phyloP scores from a whole-genome alignment of 306 rosid genomes.

The Cicer bijugum region DNA sequence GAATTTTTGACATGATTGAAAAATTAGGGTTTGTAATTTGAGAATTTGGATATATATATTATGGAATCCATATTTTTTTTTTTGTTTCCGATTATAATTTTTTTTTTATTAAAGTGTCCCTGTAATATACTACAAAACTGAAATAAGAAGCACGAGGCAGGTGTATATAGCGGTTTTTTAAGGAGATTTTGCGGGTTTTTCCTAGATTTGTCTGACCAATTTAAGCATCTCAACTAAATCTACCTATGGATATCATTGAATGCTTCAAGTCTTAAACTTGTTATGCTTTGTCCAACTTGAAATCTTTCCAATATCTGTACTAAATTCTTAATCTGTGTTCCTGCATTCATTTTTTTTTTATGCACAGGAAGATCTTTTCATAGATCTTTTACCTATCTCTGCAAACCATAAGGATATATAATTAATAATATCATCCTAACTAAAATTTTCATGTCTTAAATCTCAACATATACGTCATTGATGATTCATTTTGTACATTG shows the following conservation, averaged over 20 bases:
- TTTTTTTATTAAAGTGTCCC: constrained; percentile 11
- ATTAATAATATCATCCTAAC: constrained; percentile 40
- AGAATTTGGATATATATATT: too few species aligned
- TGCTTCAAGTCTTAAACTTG: constrained; percentile 49
- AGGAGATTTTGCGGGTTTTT: constrained; percentile 63
- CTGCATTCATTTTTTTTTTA: constrained; percentile 36
- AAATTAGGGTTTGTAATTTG: too few species aligned
- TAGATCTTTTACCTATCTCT: constrained; percentile 55
- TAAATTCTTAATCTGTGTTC: constrained; percentile 56
- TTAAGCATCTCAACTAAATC: constrained; percentile 52
- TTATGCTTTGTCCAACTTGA: constrained; percentile 52
- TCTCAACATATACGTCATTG: constrained; percentile 56
- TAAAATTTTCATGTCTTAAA: constrained; percentile 35
- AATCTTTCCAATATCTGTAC: constrained; percentile 72
- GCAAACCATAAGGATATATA: constrained; percentile 39
- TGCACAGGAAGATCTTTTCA: constrained; percentile 57
- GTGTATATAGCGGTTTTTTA: constrained; percentile 62
- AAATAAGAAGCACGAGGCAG: constrained; percentile 63
- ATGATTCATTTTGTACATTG: constrained; percentile 42
- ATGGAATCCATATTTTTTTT: too few species aligned
- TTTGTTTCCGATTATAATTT: too few species aligned
- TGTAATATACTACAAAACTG: constrained; percentile 38
- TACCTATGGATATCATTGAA: constrained; percentile 56
- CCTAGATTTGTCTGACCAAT: constrained; percentile 63
- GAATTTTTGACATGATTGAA: too few species aligned